phyloP scores from a whole-genome alignment of 768 basidiomycete genomes.

The Inosperma sp. region DNA sequence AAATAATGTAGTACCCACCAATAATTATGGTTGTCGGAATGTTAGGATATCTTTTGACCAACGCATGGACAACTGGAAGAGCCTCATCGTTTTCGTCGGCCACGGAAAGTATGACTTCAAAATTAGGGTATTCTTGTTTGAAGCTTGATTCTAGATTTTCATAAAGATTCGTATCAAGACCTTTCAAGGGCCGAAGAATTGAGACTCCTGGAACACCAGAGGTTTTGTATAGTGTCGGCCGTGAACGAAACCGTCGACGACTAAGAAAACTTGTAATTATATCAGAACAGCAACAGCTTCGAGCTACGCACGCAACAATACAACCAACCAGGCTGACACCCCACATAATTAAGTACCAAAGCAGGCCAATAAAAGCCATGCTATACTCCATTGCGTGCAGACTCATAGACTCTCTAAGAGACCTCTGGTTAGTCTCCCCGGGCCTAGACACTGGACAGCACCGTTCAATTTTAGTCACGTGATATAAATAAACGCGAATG shows the following conservation, averaged over 20 bases:
- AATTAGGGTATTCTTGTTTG: constrained; percentile 85
- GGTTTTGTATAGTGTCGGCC: constrained; percentile 57
- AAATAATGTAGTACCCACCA: constrained; percentile 40
- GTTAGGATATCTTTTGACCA: constrained; percentile 73
- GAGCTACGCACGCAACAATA: constrained; percentile 55
- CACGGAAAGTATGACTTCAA: constrained; percentile 87
- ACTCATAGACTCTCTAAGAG: constrained; percentile 10
- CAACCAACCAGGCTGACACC: constrained; percentile 64
- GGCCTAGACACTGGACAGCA: too few relatives aligned
- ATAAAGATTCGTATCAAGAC: constrained; percentile 91
- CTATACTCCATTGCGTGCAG: constrained; percentile 14
- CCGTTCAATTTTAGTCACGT: too few relatives aligned
- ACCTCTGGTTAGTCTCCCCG: not conserved
- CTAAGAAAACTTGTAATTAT: constrained; percentile 34
- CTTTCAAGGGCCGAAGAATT: constrained; percentile 90
- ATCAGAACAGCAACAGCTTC: not conserved
- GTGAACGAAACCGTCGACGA: constrained; percentile 66
- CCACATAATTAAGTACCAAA: constrained; percentile 66
- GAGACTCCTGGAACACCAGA: constrained; percentile 83
- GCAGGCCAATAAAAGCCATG: constrained; percentile 39
- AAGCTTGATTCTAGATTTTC: constrained; percentile 96
- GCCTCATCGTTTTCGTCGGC: constrained; percentile 89
- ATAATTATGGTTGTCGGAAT: constrained; percentile 71
- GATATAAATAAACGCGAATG: too few relatives aligned
- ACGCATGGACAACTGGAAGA: constrained; percentile 70